These are phyloP conservation scores for Gentiana straminea DNA, from an alignment of 257 asterid species.

Conservation along the genomic window DNA sequence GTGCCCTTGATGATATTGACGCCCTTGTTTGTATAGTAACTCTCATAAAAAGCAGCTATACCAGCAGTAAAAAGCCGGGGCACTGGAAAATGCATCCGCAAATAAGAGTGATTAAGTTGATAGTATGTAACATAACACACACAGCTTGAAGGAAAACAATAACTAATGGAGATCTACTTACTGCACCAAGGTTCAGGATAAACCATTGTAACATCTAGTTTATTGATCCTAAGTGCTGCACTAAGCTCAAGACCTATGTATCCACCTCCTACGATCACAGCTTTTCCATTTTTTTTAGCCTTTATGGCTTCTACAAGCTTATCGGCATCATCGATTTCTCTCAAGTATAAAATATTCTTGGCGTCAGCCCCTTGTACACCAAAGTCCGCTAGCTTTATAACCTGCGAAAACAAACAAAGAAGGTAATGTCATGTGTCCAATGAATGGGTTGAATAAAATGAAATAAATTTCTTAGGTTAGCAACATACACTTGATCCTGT, in stretches of 20 bases:
- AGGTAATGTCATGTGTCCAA: neutral
- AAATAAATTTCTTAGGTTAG: neutral
- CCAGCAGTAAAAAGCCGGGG: slow-evolving; percentile 86
- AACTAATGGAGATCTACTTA: slow-evolving; percentile 30
- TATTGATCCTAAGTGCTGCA: slow-evolving; percentile 69
- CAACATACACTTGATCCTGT: slow-evolving; percentile 75
- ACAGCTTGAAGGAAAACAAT: neutral
- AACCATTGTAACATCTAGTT: slow-evolving; percentile 77
- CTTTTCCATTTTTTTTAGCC: slow-evolving; percentile 68
- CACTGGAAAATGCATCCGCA: slow-evolving; percentile 40
- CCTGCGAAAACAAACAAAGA: slow-evolving; percentile 31
- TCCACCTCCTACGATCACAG: slow-evolving; percentile 93
- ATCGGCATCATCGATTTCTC: slow-evolving; percentile 87
- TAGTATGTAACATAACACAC: neutral
- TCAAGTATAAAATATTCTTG: slow-evolving; percentile 78
- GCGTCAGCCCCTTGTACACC: slow-evolving; percentile 85
- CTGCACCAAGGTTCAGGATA: slow-evolving; percentile 99
- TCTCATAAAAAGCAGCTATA: slow-evolving; percentile 91
- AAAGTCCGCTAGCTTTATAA: slow-evolving; percentile 63
- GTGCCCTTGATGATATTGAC: slow-evolving; percentile 84
- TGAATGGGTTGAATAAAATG: neutral
- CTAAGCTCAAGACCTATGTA: slow-evolving; percentile 95
- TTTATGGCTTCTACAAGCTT: slow-evolving; percentile 78
- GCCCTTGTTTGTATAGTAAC: slow-evolving; percentile 76
- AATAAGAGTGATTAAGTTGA: neutral